Percentiles rank a stretch among this genome's conserved stretches.
Conservation (phyloP, 2,329 filamentous ascomycete species). For the Rachicladosporium sp. region DNA sequence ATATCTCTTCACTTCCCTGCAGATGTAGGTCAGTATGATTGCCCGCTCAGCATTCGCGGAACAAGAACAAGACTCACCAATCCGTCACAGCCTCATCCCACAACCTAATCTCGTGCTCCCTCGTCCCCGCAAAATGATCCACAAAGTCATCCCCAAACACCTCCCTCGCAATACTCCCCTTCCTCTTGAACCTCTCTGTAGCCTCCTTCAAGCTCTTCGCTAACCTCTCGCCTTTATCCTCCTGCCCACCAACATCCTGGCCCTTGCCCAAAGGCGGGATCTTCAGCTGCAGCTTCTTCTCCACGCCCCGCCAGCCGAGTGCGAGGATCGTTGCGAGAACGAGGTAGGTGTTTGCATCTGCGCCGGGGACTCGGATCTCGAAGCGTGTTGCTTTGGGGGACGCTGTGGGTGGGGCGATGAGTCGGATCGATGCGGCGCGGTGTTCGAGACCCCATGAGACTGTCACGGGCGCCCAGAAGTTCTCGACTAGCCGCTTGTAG, state of each 20-base stretch:
- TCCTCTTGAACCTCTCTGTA: slow-evolving; percentile 60
- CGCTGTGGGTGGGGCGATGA: slow-evolving; percentile 79
- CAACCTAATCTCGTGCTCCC: slow-evolving; percentile 77
- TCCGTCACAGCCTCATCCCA: slow-evolving; percentile 97
- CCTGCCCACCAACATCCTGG: slow-evolving; percentile 61
- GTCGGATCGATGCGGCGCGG: slow-evolving; percentile 75
- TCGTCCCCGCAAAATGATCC: slow-evolving; percentile 83
- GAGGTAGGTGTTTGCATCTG: slow-evolving; percentile 79
- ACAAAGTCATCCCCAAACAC: slow-evolving; percentile 93
- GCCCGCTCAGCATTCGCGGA: neutral
- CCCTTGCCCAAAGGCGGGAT: slow-evolving; percentile 76
- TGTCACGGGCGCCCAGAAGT: slow-evolving; percentile 97
- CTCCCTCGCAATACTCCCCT: slow-evolving; percentile 78
- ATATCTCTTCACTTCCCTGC: slow-evolving; percentile 26
- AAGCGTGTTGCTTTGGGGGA: slow-evolving; percentile 80
- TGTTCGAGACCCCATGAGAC: slow-evolving; percentile 97
- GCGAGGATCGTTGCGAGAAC: slow-evolving; percentile 79
- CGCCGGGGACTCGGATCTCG: slow-evolving; percentile 86
- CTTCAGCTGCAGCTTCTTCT: slow-evolving; percentile 77
- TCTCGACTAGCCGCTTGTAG: slow-evolving; percentile 95
- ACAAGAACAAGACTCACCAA: slow-evolving; percentile 54
- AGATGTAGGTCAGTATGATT: slow-evolving; percentile 7
- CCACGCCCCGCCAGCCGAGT: slow-evolving; percentile 79
- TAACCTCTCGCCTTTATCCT: slow-evolving; percentile 62
- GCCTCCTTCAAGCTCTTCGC: slow-evolving; percentile 81